Conservation (phyloP, 371 early-diverging fungal genomes). For the Lichtheimia ornata region DNA sequence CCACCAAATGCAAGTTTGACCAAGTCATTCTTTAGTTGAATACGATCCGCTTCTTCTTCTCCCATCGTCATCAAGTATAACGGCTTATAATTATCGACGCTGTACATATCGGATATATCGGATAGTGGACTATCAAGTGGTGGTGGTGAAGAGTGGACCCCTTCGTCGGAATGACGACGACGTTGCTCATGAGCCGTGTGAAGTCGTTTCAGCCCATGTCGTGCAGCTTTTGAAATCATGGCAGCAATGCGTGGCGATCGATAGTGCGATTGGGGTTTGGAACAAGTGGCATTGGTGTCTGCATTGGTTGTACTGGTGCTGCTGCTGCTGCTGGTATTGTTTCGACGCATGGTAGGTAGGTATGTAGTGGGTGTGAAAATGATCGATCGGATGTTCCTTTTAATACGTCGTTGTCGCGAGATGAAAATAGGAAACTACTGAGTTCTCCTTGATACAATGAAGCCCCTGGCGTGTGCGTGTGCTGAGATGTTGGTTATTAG, state of each 20-base stretch:
- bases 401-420: no score
- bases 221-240: conserved; percentile 16
- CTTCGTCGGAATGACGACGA: not conserved
- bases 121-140: conserved; percentile 2
- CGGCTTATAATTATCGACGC: not conserved
- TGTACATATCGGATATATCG: not conserved
- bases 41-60: conserved; percentile 30
- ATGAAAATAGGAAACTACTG: no score
- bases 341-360: not conserved
- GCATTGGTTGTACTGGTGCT: conserved; percentile 5
- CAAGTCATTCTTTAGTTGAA: conserved; percentile 33
- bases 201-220: conserved; percentile 15
- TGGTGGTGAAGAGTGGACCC: not conserved
- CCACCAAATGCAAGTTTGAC: conserved; percentile 36
- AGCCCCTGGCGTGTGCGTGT: no score
- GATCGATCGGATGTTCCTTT: no score
- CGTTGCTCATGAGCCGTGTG: conserved; percentile 16
- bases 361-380: no score
- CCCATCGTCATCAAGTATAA: conserved; percentile 11
- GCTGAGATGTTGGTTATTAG: no score
- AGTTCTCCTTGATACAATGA: no score
- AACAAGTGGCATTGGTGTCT: not conserved
- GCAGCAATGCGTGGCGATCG: conserved; percentile 6
- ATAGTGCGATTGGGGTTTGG: conserved; percentile 4
- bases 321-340: conserved; percentile 7